Base-by-base conservation (phyloP, 2,329 filamentous ascomycete genomes). In the Rugonectria rugulosa region DNA sequence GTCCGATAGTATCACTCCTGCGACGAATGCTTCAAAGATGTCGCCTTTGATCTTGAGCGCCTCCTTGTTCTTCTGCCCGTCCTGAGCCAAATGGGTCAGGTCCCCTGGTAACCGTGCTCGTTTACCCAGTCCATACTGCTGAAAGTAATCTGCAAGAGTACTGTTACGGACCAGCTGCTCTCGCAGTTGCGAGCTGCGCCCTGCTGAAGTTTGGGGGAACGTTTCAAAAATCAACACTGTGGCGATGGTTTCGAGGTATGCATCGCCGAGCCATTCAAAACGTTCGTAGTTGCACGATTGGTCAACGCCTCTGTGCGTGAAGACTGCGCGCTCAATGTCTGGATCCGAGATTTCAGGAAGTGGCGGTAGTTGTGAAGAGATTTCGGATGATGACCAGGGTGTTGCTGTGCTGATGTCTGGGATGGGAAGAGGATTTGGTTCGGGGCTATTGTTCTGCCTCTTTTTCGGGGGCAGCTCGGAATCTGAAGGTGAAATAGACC, bases 1-100 rank as follows among this genome's bases (percentile, higher is more conserved):
- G 64, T 92, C 84, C 1, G 88, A 87, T 2, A 91, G 76, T 27
- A 96, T 82, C 6, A 93, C 75, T 3, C 89, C 93, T 8, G 90
- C 93, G 14, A 96, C 85, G 65, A 96, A 97, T 0, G 94, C 90
- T 72, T 98, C 94, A 66, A 97, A 96, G 15, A 97, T 82, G 69
- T 98, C 94, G 8, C 88, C 93, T 52, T 90, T 80, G 9, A 92
- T 86, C 72, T 97, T 97, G 12, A 78, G 82, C 56, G 83, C 80
- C 36, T 81, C 82, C 70, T 82, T 87, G 69, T 68, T 73, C 52
- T 67, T 81, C 6, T 70, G 70, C 10, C 60, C 68, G 12, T 66
- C 66, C 17, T 59, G 62, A 8, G 69, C 66, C 6, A 65, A 46
- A 6, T 58, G 54, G 41, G 60, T 67, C 20, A 75, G 75, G 58